Evolutionary conservation across 345 rosid species (phyloP), one percentile per base, ranked within the genome.

Genomic region (Gossypium arboreum): DNA sequence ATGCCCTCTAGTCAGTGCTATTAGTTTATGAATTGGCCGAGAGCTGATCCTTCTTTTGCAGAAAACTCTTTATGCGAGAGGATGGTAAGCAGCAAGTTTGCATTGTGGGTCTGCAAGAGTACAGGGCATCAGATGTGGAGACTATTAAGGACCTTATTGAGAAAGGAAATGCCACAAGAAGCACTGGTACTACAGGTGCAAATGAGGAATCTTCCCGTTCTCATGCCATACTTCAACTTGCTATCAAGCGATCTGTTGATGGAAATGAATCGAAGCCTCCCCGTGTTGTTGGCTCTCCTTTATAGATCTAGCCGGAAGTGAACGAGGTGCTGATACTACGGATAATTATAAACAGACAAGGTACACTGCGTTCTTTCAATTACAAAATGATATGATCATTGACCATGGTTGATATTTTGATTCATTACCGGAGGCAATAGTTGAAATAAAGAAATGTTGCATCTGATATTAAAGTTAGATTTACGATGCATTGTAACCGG

Each of bases 221-320:
- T 29, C 99, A 94, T 88, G 99, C 99, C 75, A 94, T 94, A 75
- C 98, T 94, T 83, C 99, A 94, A 86, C 98, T 94, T 56, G 98
- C 93, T 29, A 87, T 94, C 44, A 94, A 94, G 90, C 90, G 86
- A 79, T 86, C 97, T 24, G 85, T 82, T 55, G 96, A 91, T 77
- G 96, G 96, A 52, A 92, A 74, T 77, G 95, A 90, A 71, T 81
- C 96, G 64, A 94, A 94, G 88, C 96, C 96, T 72, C 91, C 96
- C 18, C 97, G 96, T 78, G 82, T 88, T 17, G 90, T 94, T 45
- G 41, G 98, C 98, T 94, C 56, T 94, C 99, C 69, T 94, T 94
- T 80, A 94, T 94, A 65, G 99, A 94, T 87, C 96, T 94, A 74
- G 99, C 99, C 63, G 99, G 99, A 87, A 94, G 99, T 85, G 99